These are phyloP conservation scores for Urtica urens DNA, from an alignment of 306 rosid species.

Conservation along the genomic window DNA sequence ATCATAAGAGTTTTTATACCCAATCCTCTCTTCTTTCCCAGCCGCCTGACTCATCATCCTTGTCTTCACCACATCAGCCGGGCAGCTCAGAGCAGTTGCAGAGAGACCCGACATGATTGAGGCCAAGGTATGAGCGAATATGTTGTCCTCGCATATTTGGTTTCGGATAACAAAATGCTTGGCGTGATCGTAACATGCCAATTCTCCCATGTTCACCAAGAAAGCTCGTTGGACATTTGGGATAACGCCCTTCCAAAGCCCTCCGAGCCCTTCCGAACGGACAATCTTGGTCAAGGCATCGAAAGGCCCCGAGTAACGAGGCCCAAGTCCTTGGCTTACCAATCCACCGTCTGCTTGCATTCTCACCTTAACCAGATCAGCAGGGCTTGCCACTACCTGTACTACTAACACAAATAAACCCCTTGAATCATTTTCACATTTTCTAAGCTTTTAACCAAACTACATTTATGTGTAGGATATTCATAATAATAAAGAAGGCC, in stretches of 20 bases:
- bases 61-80: slow-evolving; percentile 89
- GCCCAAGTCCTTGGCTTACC: slow-evolving; percentile 51
- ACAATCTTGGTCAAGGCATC: slow-evolving; percentile 64
- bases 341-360: slow-evolving; percentile 76
- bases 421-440: too few relatives aligned
- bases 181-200: slow-evolving; percentile 80
- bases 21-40: slow-evolving; percentile 34
- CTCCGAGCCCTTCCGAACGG: slow-evolving; percentile 49
- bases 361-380: slow-evolving; percentile 93
- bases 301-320: slow-evolving; percentile 57
- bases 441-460: too few relatives aligned
- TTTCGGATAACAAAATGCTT: slow-evolving; percentile 50
- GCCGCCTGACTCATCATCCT: slow-evolving; percentile 73
- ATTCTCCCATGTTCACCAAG: slow-evolving; percentile 86
- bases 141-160: slow-evolving; percentile 48
- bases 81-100: slow-evolving; percentile 76
- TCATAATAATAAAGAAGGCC: too few relatives aligned
- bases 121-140: slow-evolving; percentile 65
- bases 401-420: slow-evolving; percentile 18
- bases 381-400: slow-evolving; percentile 88
- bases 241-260: slow-evolving; percentile 80
- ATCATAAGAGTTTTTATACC: slow-evolving; percentile 49
- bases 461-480: too few relatives aligned
- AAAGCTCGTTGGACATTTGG: slow-evolving; percentile 83
- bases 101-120: slow-evolving; percentile 70